Percentiles rank a stretch among this genome's conserved stretches.
These are phyloP conservation scores for Solanum tarapatanum DNA, from an alignment of 257 asterid genomes.

Conservation along the genomic window DNA sequence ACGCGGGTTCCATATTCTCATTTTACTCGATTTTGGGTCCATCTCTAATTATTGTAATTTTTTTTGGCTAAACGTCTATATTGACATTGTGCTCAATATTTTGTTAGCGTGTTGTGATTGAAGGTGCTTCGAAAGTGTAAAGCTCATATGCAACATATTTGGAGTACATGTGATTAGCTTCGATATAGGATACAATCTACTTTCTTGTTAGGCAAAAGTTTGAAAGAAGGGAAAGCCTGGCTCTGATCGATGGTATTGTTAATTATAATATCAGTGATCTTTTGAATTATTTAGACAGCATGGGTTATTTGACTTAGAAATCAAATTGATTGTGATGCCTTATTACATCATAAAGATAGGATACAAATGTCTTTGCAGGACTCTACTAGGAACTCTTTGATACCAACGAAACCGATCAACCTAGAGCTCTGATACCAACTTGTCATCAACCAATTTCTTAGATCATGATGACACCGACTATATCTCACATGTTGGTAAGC, in stretches of 20 bases:
- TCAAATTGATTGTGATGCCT: background rate
- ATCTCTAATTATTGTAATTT: background rate
- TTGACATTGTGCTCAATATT: background rate
- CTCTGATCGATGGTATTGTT: background rate
- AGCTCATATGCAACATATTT: too few relatives aligned
- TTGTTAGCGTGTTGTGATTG: too few relatives aligned
- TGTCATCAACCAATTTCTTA: background rate
- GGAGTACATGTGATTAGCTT: too few relatives aligned
- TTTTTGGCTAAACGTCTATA: background rate
- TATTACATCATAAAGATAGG: background rate
- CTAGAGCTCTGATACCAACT: background rate
- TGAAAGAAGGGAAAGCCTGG: background rate
- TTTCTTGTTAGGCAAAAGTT: background rate
- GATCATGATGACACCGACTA: background rate
- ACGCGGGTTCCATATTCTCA: too few relatives aligned
- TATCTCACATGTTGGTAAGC: background rate
- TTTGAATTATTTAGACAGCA: too few relatives aligned
- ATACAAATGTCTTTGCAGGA: background rate
- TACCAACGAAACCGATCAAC: fast-evolving
- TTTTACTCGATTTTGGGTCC: background rate
- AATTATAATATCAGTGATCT: too few relatives aligned
- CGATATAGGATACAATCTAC: too few relatives aligned
- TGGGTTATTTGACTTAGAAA: background rate
- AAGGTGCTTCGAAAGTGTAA: fast-evolving
- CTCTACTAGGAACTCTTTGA: too few relatives aligned